Evolutionary conservation across 164 flowering plant genomes (phyloP), one percentile per base, ranked within the genome.

Genomic region (Litsea cubeba): DNA sequence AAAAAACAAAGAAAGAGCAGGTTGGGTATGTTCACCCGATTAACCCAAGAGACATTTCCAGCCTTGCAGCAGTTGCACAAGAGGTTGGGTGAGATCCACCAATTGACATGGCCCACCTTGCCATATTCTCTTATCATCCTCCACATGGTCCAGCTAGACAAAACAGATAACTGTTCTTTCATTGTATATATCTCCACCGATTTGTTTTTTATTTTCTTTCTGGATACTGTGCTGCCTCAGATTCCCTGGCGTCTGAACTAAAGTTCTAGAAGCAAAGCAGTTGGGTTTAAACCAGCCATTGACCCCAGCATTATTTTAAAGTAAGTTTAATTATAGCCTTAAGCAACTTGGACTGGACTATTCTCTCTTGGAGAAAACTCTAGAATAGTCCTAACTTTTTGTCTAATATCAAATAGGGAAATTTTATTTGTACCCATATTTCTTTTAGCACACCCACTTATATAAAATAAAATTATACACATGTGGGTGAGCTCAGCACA

Each of bases 81-180:
- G 10, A 40, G 46, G 3, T 40, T 40, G 46, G 46, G 46, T 40
- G 46, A 5, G 46, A 40, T 6, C 46, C 46, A 40, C 46, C 46
- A 40, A 40, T 7, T 40, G 46, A 8, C 1, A 40, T 40, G 46
- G 46, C 46, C 46, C 10, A 5, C n/a, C 5, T 14, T 18, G 12
- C 60, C 60, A 15, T 0, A 54, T 15, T 54, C n/a, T 17, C 58
- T 3, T 54, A 1, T 54, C 17, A 54, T 54, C 17, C 17, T 23
- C 17, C 66, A 63, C 66, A 63, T 25, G 66, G 66, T 25, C 66
- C 26, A 63, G 5, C 18, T 63, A 25, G 66, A 63, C 66, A 63
- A 63, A 63, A 63, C 32, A 11, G 66, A 24, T 22, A 63, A 63
- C 26, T 25, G 66, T 63, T 22, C 28, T 25, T 51, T 15, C 60